Evolutionary conservation across 768 basidiomycete genomes (phyloP), one percentile per base, ranked within the genome.

Genomic region (Lactarius sanguifluus): DNA sequence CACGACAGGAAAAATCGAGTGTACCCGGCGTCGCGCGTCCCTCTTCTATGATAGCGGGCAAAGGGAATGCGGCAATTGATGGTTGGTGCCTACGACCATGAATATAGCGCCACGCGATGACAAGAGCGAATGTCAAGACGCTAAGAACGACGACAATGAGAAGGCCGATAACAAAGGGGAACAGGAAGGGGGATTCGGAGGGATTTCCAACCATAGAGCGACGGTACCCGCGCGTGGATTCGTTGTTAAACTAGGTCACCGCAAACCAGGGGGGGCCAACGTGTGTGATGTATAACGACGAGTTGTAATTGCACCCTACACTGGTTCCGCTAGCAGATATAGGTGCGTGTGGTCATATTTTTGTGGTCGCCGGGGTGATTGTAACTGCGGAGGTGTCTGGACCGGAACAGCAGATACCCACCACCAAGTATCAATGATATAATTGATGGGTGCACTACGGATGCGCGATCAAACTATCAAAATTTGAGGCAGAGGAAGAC

Each of bases 31-130:
- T 36, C n/a, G 25, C 9, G 10, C 23, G 23, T n/a, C 66, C 66
- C 28, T 67, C 62, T 23, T 67, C 66, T 40, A 58, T 15, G 20
- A 63, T 62, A 47, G 34, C 30, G 6, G 62, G 63, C 28, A 64
- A 55, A 38, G 50, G 16, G 43, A 56, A 40, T n/a, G 25, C 41
- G 62, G 50, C 47, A 16, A 45, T 45, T 38, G 66, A 45, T 38
- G 9, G 13, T 30, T 43, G 40, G 58, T 2, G 32, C n/a, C 10
- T 40, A 34, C 62, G 62, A n/a, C 32, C 12, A 38, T n/a, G 40
- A 50, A 56, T 32, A 59, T 64, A 50, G 34, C 13, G 54, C 50
- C 50, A 64, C 20, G 34, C 25, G 38, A 57, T 8, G 41, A 67
- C 13, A 28, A 41, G 18, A 38, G 16, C 13, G 58, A 62, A 30